A percentile compares a stretch with the other conserved stretches of the same genome.
Conservation (phyloP, 2,329 filamentous ascomycete species). For the Pleurostoma richardsiae region DNA sequence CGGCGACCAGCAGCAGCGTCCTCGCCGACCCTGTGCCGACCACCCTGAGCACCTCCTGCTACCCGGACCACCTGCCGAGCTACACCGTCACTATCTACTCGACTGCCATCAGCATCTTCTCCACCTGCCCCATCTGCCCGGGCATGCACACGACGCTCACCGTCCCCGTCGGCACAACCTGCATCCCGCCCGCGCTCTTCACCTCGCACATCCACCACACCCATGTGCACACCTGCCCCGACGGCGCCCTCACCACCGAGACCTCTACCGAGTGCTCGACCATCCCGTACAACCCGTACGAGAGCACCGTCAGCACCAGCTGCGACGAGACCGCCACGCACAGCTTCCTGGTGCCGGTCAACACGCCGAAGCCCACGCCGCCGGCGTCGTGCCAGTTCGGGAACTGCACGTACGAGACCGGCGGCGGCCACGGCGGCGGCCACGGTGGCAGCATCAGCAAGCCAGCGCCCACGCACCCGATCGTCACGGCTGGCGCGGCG, state of each 20-base stretch:
- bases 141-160: not conserved
- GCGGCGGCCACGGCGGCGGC: not conserved
- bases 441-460: not conserved
- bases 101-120: conserved; percentile 2
- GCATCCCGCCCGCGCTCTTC: conserved; percentile 2
- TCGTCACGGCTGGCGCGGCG: conserved; percentile 3
- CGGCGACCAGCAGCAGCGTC: not conserved
- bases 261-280: not conserved
- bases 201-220: conserved; percentile 2
- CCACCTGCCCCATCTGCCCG: conserved; percentile 3
- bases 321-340: not conserved
- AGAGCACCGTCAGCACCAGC: conserved; percentile 1
- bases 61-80: not conserved
- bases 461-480: not conserved
- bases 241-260: not conserved
- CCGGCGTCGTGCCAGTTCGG: not conserved
- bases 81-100: conserved; percentile 6
- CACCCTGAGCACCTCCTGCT: not conserved
- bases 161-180: conserved; percentile 3
- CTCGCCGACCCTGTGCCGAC: not conserved
- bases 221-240: not conserved
- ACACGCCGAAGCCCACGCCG: not conserved
- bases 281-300: conserved; percentile 6
- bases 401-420: not conserved
- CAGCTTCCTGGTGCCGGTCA: conserved; percentile 1